Conservation (phyloP, 768 basidiomycete genomes). For the Leccinum fibrillosum region DNA sequence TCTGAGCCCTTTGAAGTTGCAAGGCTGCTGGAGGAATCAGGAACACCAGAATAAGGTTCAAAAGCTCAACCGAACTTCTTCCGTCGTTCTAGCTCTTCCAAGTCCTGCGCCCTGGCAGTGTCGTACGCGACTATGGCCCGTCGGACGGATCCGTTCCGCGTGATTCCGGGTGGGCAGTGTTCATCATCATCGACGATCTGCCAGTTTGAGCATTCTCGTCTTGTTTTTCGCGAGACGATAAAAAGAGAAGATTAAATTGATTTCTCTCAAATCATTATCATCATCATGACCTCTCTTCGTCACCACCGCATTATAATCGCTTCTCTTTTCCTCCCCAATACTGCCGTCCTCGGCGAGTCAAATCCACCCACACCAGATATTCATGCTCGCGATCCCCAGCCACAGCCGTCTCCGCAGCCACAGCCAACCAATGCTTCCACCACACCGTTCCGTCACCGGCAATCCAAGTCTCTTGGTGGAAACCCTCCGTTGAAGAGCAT, state of each 20-base stretch:
- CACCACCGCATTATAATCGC: conserved; percentile 77
- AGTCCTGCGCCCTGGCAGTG: too few relatives aligned
- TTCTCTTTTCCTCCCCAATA: conserved; percentile 79
- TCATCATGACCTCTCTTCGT: conserved; percentile 62
- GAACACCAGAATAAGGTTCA: too few relatives aligned
- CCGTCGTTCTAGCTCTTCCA: too few relatives aligned
- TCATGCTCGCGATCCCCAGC: conserved; percentile 17
- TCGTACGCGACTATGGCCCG: too few relatives aligned
- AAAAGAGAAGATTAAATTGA: neutral
- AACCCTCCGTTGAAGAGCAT: conserved; percentile 57
- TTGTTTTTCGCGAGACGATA: neutral
- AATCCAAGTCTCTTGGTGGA: conserved; percentile 19
- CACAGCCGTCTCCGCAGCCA: neutral
- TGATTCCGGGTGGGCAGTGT: neutral
- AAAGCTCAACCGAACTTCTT: too few relatives aligned
- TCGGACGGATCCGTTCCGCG: conserved; percentile 14
- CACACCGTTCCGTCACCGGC: conserved; percentile 16
- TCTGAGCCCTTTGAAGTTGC: too few relatives aligned
- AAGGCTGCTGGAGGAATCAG: too few relatives aligned
- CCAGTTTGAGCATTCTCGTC: neutral
- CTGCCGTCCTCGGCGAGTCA: conserved; percentile 58
- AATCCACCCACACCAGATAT: conserved; percentile 49
- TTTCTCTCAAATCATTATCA: neutral
- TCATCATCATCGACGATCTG: neutral
- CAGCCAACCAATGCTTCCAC: conserved; percentile 2